A percentile compares a stretch with the other conserved stretches of the same genome.
phyloP scores from a whole-genome alignment of 441 rosid species.

The Syzygium malaccense region DNA sequence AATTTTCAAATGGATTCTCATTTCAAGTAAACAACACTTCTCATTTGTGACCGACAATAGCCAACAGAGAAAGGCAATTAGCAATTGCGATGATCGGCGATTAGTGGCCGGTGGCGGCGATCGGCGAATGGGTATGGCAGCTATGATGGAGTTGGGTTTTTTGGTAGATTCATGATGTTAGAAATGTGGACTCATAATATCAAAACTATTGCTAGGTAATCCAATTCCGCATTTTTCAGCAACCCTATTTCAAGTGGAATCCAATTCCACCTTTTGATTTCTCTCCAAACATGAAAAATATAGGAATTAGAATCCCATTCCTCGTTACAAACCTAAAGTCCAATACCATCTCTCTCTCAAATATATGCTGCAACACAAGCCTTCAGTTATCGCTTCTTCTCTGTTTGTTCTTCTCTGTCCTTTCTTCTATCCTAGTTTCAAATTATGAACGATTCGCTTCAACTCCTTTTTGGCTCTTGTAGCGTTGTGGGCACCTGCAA shows the following conservation, averaged over 20 bases:
- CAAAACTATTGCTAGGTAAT: neutral
- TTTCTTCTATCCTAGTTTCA: neutral
- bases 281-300: neutral
- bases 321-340: neutral
- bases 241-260: neutral
- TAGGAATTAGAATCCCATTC: neutral
- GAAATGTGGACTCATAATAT: neutral
- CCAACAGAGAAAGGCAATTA: neutral
- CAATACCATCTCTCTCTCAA: neutral
- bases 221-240: neutral
- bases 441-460: neutral
- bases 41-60: neutral
- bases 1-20: neutral
- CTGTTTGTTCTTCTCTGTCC: neutral
- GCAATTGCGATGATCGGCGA: fast-evolving
- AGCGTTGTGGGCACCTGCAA: neutral
- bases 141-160: neutral
- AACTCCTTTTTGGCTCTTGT: neutral
- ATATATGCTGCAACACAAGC: neutral
- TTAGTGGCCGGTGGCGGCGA: neutral
- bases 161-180: neutral
- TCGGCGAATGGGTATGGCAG: neutral
- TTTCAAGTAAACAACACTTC: neutral
- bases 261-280: neutral
- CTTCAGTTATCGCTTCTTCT: neutral